Percentiles rank a stretch among this genome's conserved stretches.
Evolutionary conservation across 169 alveolate species (phyloP).

Genomic region (Amoebophrya sp.): DNA sequence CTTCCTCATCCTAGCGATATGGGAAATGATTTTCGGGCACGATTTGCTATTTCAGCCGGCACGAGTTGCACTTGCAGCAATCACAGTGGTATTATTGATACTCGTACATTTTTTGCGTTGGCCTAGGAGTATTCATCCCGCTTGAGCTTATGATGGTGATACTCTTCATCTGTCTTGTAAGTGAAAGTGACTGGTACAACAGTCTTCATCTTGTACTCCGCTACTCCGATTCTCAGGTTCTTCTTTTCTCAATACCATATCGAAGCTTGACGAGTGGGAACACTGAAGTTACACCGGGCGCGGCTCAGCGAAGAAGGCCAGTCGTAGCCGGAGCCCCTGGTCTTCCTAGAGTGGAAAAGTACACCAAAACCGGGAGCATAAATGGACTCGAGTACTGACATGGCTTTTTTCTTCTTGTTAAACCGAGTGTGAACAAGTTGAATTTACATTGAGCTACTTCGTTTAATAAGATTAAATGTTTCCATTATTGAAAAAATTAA

Average conservation of each 20-base stretch:
- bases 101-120: too few species aligned
- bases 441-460: too few species aligned
- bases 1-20: not conserved
- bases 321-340: not conserved
- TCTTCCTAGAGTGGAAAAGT: not conserved
- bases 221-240: not conserved
- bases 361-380: not conserved
- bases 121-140: too few species aligned
- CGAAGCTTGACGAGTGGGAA: not conserved
- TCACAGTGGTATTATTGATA: constrained; percentile 3
- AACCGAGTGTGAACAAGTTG: not conserved
- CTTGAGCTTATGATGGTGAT: too few species aligned
- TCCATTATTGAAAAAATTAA: too few species aligned
- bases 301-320: not conserved
- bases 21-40: not conserved
- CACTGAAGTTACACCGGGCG: too few species aligned
- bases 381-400: not conserved
- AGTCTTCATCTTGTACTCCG: too few species aligned
- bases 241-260: not conserved
- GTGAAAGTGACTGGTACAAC: too few species aligned
- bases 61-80: not conserved
- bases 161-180: too few species aligned
- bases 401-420: not conserved
- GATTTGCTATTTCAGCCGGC: not conserved
- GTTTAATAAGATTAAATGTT: too few species aligned